These are phyloP conservation scores for Asclepias syriaca DNA, from an alignment of 257 asterid species.

Conservation along the genomic window DNA sequence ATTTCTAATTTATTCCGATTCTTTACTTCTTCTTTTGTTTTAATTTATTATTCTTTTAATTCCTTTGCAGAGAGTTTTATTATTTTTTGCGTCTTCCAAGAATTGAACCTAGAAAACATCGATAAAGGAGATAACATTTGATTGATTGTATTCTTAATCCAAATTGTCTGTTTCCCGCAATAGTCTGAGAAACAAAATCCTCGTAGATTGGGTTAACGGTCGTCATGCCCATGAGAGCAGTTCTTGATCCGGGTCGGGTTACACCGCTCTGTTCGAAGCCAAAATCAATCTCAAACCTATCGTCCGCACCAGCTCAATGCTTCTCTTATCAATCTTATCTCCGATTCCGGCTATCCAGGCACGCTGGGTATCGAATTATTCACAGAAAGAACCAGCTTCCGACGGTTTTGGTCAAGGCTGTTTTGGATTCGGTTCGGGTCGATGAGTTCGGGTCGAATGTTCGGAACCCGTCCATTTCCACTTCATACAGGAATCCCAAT, in stretches of 20 bases:
- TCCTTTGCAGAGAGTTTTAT: no score
- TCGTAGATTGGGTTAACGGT: background rate
- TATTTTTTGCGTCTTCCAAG: no score
- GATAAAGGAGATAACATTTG: no score
- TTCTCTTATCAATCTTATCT: constrained; percentile 2
- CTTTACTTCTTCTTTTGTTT: no score
- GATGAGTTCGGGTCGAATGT: background rate
- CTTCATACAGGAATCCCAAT: constrained; percentile 57
- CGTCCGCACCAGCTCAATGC: constrained; percentile 6
- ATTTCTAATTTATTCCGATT: no score
- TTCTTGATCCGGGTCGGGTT: constrained; percentile 14
- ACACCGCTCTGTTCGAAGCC: background rate
- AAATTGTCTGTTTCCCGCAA: background rate
- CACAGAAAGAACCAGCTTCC: background rate
- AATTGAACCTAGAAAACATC: no score
- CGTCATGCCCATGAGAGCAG: constrained; percentile 4
- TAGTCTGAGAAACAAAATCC: background rate
- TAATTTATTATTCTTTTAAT: no score
- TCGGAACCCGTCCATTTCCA: constrained; percentile 57
- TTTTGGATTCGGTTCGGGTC: constrained; percentile 8
- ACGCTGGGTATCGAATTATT: background rate
- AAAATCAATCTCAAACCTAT: background rate
- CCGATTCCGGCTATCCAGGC: background rate
- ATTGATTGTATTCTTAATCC: background rate
- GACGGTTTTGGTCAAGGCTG: constrained; percentile 4